Percentiles rank a stretch among this genome's conserved stretches.
phyloP scores from a whole-genome alignment of 2,329 filamentous ascomycete species.

The Alternaria triticina region DNA sequence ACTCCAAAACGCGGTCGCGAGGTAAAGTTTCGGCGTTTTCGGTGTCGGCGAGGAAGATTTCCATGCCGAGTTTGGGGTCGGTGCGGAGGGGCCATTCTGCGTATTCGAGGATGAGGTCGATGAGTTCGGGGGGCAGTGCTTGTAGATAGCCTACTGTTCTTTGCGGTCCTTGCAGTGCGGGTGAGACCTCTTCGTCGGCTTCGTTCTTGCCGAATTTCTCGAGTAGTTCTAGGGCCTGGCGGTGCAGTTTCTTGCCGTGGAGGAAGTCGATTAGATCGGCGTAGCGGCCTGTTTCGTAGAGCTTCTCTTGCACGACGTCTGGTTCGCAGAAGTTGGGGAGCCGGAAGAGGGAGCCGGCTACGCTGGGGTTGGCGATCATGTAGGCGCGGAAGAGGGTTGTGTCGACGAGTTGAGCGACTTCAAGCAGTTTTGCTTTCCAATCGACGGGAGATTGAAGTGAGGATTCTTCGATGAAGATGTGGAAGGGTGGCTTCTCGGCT shows the following conservation, averaged over 20 bases:
- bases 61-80: slow-evolving; percentile 80
- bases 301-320: slow-evolving; percentile 88
- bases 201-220: slow-evolving; percentile 74
- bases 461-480: slow-evolving; percentile 48
- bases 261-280: slow-evolving; percentile 97
- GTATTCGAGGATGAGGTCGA: slow-evolving; percentile 90
- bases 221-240: slow-evolving; percentile 82
- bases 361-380: slow-evolving; percentile 86
- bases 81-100: slow-evolving; percentile 83
- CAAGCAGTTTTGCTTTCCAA: slow-evolving; percentile 73
- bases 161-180: slow-evolving; percentile 76
- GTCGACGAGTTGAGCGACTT: slow-evolving; percentile 84
- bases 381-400: slow-evolving; percentile 93
- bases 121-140: slow-evolving; percentile 81
- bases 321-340: slow-evolving; percentile 98
- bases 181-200: slow-evolving; percentile 53
- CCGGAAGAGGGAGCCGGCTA: slow-evolving; percentile 89
- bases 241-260: slow-evolving; percentile 91
- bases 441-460: slow-evolving; percentile 53
- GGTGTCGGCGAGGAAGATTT: slow-evolving; percentile 90
- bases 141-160: slow-evolving; percentile 91
- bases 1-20: slow-evolving; percentile 74
- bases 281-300: slow-evolving; percentile 87
- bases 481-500: slow-evolving; percentile 51
- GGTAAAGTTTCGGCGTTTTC: slow-evolving; percentile 93